These are phyloP conservation scores for Fusarium neocosmosporiellum DNA, from an alignment of 2,329 filamentous ascomycete genomes.

Conservation along the genomic window DNA sequence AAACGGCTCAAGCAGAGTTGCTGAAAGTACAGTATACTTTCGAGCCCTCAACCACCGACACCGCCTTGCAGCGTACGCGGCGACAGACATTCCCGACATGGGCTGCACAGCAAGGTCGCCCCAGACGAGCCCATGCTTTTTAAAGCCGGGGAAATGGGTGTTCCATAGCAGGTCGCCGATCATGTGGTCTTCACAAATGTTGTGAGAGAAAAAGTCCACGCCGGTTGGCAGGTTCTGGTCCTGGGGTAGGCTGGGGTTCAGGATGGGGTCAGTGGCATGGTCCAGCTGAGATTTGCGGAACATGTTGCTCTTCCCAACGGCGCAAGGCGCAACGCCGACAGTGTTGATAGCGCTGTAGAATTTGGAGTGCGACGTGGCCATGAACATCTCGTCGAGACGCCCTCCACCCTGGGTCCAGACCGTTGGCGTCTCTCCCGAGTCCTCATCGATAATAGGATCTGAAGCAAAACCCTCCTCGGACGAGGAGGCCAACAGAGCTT, in stretches of 20 bases:
- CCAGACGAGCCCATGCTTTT: slow-evolving; percentile 85
- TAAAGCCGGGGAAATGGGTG: slow-evolving; percentile 69
- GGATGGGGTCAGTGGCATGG: slow-evolving; percentile 68
- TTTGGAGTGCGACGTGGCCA: slow-evolving; percentile 93
- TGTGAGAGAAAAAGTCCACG: slow-evolving; percentile 92
- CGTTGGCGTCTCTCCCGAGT: slow-evolving; percentile 40
- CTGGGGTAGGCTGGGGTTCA: slow-evolving; percentile 56
- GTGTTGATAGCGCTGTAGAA: slow-evolving; percentile 99
- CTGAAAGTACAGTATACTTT: slow-evolving; percentile 91
- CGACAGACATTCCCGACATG: slow-evolving; percentile 81
- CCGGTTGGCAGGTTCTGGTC: slow-evolving; percentile 66
- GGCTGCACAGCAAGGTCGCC: slow-evolving; percentile 93
- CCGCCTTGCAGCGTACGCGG: slow-evolving; percentile 81
- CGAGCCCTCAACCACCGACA: slow-evolving; percentile 92
- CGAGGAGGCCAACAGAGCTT: slow-evolving; percentile 49
- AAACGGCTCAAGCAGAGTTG: slow-evolving; percentile 91
- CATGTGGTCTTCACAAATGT: slow-evolving; percentile 97
- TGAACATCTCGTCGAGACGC: slow-evolving; percentile 92
- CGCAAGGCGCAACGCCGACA: slow-evolving; percentile 88
- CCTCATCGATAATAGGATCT: slow-evolving; percentile 29
- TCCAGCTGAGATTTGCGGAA: slow-evolving; percentile 93
- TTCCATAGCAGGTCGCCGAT: slow-evolving; percentile 94
- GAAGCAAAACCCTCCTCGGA: slow-evolving; percentile 43
- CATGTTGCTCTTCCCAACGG: slow-evolving; percentile 98
- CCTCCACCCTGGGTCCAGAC: slow-evolving; percentile 71